Evolutionary conservation across 805 yeast genomes (phyloP), one percentile per base, ranked within the genome.

Genomic region (Kazachstania taianensis): DNA sequence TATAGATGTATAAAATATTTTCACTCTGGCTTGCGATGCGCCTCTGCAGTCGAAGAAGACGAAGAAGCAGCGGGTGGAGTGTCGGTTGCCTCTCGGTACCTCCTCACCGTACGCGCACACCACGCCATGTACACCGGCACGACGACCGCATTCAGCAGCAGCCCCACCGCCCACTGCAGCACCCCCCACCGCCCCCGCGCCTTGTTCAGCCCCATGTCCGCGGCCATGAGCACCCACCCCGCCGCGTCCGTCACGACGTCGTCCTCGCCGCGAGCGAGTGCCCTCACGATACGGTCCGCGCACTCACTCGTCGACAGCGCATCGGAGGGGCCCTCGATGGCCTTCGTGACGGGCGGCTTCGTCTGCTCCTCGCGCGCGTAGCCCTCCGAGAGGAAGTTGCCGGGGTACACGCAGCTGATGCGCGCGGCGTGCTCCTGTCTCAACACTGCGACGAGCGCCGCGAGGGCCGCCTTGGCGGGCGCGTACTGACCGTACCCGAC

Each of bases 401-500:
- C 98, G 0, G 97, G 94, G 49, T 75, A 78, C 0, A 85, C 75
- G 41, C 84, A 75, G 5, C 80, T 71, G 0, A 92, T 81, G 19
- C 79, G 61, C 16, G 36, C 36, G 43, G 79, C 75, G 41, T 78
- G 70, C 54, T 92, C 99, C 46, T 87, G 96, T 42, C 96, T 74
- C 36, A 92, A 59, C 5, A 81, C 65, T 33, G 81, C 81, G 0
- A 86, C 78, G 10, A 92, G 62, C 0, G 94, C 65, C 49, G 82
- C 70, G 12, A 89, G 55, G 0, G 96, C 94, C 0, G 84, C 79
- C 55, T 92, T 92, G 45, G 77, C 58, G 1, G 99, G 98, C 0
- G 92, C 87, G 53, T 92, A 92, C 48, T 84, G 89, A 0, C 77
- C 70, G 55, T 92, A 92, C 0, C 99, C 99, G 30, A 85, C 81